Evolutionary conservation across 805 yeast genomes (phyloP).

Genomic region (Pichia ethanolica): DNA sequence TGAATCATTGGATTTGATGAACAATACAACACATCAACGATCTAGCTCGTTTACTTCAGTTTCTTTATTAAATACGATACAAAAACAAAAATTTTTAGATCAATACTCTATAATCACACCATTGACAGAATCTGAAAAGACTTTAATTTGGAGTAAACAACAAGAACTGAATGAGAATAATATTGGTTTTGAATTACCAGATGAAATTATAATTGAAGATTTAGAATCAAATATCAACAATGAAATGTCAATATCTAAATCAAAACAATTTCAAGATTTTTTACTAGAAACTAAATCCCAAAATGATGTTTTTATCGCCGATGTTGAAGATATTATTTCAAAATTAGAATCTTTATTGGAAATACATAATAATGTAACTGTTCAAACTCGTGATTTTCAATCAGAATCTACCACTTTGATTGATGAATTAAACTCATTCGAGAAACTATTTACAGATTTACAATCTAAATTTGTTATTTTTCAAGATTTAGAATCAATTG

Average conservation of each 20-base stretch:
- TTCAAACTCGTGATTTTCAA: conserved; percentile 60
- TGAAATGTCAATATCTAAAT: conserved; percentile 26
- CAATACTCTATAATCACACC: neutral
- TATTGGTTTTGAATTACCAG: conserved; percentile 19
- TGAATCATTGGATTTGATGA: too few species aligned
- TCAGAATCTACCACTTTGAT: conserved; percentile 44
- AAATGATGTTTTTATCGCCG: conserved; percentile 33
- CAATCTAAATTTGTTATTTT: conserved; percentile 48
- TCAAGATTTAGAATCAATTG: conserved; percentile 63
- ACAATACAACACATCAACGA: neutral
- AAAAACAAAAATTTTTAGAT: too few species aligned
- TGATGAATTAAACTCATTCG: conserved; percentile 36
- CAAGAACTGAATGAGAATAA: conserved; percentile 8
- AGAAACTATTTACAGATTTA: conserved; percentile 37
- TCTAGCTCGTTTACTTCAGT: neutral
- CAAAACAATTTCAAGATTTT: conserved; percentile 31
- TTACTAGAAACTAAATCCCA: conserved; percentile 21
- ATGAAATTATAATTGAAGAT: conserved; percentile 1
- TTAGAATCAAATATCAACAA: conserved; percentile 7
- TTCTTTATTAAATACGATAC: too few species aligned
- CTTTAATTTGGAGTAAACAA: conserved; percentile 22
- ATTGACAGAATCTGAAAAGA: conserved; percentile 10
- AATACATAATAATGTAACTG: conserved; percentile 49
- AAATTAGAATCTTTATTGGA: conserved; percentile 25
- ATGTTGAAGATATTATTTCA: conserved; percentile 38